These are phyloP conservation scores for Coprinellus aureogranulatus DNA, from an alignment of 768 basidiomycete species.

Conservation along the genomic window DNA sequence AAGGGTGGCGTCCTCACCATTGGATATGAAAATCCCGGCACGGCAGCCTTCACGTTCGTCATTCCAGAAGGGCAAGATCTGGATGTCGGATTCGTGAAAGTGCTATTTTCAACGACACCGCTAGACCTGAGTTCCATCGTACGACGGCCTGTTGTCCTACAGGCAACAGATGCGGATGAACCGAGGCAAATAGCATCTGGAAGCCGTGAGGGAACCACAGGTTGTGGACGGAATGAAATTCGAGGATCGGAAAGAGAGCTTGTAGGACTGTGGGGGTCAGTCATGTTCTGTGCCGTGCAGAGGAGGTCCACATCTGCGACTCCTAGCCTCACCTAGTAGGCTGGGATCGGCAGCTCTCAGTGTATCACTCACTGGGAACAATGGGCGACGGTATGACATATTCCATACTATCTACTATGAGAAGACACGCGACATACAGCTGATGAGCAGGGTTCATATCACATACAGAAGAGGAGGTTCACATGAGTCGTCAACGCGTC, in stretches of 20 bases:
- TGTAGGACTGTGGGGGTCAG: not conserved
- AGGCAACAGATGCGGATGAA: not conserved
- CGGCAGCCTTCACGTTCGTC: conserved; percentile 18
- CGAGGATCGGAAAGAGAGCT: too few relatives aligned
- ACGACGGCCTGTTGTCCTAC: not conserved
- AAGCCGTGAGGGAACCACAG: not conserved
- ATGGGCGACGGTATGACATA: too few relatives aligned
- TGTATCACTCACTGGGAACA: too few relatives aligned
- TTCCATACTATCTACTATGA: too few relatives aligned
- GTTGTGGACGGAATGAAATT: too few relatives aligned
- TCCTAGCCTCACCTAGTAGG: too few relatives aligned
- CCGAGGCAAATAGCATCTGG: not conserved
- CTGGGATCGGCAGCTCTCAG: too few relatives aligned
- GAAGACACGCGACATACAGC: too few relatives aligned
- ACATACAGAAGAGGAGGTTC: too few relatives aligned
- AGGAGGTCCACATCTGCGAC: not conserved
- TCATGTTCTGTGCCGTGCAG: not conserved
- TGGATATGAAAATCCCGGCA: conserved; percentile 30
- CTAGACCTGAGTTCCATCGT: not conserved
- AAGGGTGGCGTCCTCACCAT: conserved; percentile 20
- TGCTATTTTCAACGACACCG: conserved; percentile 24
- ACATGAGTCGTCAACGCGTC: too few relatives aligned
- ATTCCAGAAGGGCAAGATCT: conserved; percentile 22
- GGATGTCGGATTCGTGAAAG: conserved; percentile 36
- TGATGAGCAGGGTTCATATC: too few relatives aligned